These are phyloP conservation scores for Pittosporum tobira DNA, from an alignment of 129 eudicot species.

Conservation along the genomic window DNA sequence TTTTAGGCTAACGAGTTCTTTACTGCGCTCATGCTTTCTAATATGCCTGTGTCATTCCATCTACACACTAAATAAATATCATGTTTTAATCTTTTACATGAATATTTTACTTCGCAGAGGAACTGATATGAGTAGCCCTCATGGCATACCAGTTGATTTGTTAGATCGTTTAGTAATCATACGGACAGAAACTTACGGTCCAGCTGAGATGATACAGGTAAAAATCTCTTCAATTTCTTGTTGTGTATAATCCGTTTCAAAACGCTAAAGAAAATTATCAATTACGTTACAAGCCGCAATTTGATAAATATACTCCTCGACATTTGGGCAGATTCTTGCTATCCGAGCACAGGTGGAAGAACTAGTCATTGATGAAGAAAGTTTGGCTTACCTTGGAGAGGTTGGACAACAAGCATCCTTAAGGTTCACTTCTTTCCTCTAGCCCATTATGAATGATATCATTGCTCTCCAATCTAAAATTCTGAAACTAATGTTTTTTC, in stretches of 20 bases:
- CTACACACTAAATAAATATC: not conserved
- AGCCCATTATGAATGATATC: not conserved
- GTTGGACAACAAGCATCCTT: constrained; percentile 85
- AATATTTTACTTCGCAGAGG: constrained; percentile 47
- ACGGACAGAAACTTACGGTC: constrained; percentile 82
- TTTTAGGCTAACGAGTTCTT: not conserved
- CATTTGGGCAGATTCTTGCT: constrained; percentile 67
- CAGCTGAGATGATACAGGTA: constrained; percentile 98
- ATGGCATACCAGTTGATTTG: constrained; percentile 95
- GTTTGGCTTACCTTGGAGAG: constrained; percentile 86
- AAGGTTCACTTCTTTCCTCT: constrained; percentile 35
- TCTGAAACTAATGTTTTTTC: not conserved
- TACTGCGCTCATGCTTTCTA: too few species aligned
- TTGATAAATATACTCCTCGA: not conserved
- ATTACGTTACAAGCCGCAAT: not conserved
- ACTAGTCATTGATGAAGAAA: constrained; percentile 73
- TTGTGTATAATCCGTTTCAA: not conserved
- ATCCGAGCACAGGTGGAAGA: constrained; percentile 97
- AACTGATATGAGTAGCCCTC: constrained; percentile 95
- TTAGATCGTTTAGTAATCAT: constrained; percentile 82
- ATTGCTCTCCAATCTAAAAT: not conserved
- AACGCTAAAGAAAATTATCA: not conserved
- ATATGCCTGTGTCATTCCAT: not conserved
- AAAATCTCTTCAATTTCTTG: not conserved
- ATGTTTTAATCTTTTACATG: not conserved